phyloP scores from a whole-genome alignment of 768 basidiomycete species.

The Mrakia gelida region DNA sequence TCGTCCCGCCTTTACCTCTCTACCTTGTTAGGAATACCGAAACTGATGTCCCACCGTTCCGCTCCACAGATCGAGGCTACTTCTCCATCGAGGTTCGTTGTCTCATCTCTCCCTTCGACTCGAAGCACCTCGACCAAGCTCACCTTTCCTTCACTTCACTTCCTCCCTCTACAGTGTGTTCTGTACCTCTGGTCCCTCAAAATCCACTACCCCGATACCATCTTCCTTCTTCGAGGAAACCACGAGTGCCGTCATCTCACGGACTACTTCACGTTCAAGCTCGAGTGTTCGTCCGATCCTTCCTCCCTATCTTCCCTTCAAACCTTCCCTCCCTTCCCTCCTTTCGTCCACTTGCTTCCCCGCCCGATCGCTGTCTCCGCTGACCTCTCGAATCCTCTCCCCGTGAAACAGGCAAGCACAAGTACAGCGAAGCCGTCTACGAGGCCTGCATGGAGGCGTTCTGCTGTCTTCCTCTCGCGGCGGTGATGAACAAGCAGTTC shows the following conservation, averaged over 20 bases:
- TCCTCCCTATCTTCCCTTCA: neutral
- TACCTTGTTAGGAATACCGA: neutral
- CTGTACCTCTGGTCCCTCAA: conserved; percentile 97
- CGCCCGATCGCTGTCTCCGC: too few relatives aligned
- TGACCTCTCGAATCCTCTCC: neutral
- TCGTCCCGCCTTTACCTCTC: neutral
- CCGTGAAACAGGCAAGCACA: conserved; percentile 75
- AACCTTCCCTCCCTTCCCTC: neutral
- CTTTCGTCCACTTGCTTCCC: conserved; percentile 22
- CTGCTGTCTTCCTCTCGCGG: conserved; percentile 89
- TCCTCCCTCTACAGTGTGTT: conserved; percentile 65
- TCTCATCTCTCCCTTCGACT: neutral
- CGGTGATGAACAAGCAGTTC: conserved; percentile 99
- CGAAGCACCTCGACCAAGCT: neutral
- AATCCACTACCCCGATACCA: conserved; percentile 97
- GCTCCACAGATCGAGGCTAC: conserved; percentile 62
- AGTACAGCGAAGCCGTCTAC: conserved; percentile 94
- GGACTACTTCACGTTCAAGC: conserved; percentile 98
- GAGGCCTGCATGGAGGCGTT: conserved; percentile 98
- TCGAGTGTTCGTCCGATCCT: conserved; percentile 70
- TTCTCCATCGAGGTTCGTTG: conserved; percentile 79
- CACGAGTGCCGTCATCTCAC: conserved; percentile 98
- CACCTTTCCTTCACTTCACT: neutral
- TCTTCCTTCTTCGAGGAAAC: conserved; percentile 94
- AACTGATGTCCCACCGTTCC: neutral